phyloP scores from a whole-genome alignment of 179 eudicot genomes.

The Silene coronaria region DNA sequence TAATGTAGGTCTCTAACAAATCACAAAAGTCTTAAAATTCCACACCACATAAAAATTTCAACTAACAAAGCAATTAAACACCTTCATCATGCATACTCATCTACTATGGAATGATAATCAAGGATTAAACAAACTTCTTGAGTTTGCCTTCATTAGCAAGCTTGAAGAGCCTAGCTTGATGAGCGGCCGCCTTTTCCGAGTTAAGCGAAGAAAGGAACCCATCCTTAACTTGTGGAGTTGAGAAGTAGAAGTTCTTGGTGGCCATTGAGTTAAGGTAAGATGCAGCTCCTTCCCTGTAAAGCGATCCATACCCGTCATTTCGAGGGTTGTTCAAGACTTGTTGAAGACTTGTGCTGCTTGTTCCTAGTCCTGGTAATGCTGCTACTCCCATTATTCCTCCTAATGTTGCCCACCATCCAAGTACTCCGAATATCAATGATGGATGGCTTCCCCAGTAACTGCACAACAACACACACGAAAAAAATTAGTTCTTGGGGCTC shows the following conservation, averaged over 20 bases:
- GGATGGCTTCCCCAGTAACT: slow-evolving; percentile 86
- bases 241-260: slow-evolving; percentile 48
- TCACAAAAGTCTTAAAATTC: not conserved
- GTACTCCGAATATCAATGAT: slow-evolving; percentile 48
- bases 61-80: not conserved
- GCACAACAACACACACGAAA: slow-evolving; percentile 7
- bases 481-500: not conserved
- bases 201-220: slow-evolving; percentile 38
- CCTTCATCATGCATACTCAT: not conserved
- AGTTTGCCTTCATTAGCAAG: slow-evolving; percentile 71
- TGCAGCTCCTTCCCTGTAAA: slow-evolving; percentile 82
- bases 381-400: slow-evolving; percentile 52
- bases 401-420: slow-evolving; percentile 68
- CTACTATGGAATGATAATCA: not conserved
- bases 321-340: slow-evolving; percentile 57
- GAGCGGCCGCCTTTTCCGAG: slow-evolving; percentile 57
- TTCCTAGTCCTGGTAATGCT: slow-evolving; percentile 39
- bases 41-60: not conserved
- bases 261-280: slow-evolving; percentile 69
- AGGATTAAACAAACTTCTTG: slow-evolving; percentile 12
- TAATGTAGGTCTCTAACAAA: not conserved
- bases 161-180: slow-evolving; percentile 70
- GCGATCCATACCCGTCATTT: slow-evolving; percentile 51
- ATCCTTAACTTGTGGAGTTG: slow-evolving; percentile 49
- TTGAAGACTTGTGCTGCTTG: slow-evolving; percentile 37